Evolutionary conservation across 768 basidiomycete species (phyloP), one percentile per base, ranked within the genome.

Genomic region (Neoboletus brunneissimus): DNA sequence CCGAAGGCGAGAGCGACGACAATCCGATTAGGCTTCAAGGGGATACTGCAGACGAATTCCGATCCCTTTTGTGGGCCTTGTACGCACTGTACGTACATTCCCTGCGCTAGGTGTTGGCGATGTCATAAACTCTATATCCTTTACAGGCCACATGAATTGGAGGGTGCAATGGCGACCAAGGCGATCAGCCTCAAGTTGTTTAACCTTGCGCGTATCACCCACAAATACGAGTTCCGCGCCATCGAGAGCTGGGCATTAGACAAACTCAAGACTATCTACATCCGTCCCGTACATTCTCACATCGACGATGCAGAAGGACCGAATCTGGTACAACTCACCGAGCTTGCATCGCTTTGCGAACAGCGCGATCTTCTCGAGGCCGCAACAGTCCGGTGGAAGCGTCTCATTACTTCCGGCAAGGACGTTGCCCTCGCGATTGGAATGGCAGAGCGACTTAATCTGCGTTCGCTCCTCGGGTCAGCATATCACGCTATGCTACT

Each of bases 401-500:
- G 75, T 7, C 74, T 77, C 55, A 75, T 83, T 7, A 68, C 71
- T 34, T 77, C 79, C 48, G 73, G 77, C 16, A 72, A 75, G 54
- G 77, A 80, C 49, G 72, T 81, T 23, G 73, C 74, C 6, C 72
- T 77, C 6, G 77, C 81, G 18, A 76, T 78, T 31, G 68, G 70
- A 18, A 72, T 79, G 50, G 79, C 79, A 40, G 81, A 82, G 59
- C 75, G 79, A 40, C 74, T 79, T 35, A 77, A 76, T 50, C 64
- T 83, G 44, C 74, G 77, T 13, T 65, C 70, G 25, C 73, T 83
- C 20, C 73, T 78, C 57, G 81, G 80, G 13, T 70, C 76, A 58
- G 79, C 81, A 18, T 84, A 83, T 58, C 76, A 80, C 53, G 71
- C 76, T 40, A 78, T 82, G 76, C 72, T 83, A 67, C 69, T 81